Evolutionary conservation across 805 yeast genomes (phyloP), one percentile per base, ranked within the genome.

Genomic region (Cyberlindnera xishuangbannaensis): DNA sequence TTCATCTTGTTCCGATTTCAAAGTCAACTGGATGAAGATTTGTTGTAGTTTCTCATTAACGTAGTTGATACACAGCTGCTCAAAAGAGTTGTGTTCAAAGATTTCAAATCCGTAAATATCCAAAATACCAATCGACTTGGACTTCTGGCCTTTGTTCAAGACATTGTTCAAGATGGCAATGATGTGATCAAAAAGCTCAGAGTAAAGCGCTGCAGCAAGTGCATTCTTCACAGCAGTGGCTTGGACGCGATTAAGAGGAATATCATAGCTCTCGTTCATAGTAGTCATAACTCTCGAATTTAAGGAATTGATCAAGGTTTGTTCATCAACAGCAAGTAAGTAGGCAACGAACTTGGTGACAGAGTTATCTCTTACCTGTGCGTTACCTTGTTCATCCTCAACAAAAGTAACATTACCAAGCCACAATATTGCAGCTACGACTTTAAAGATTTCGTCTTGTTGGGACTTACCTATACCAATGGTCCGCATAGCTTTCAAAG

Each of bases 91-190:
- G 49, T 84, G 90, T 37, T 88, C 95, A 55, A 88, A 88, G 53
- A 90, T 90, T 60, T 88, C 97, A 63, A 88, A 88, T 8, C 97
- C 97, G 55, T 88, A 88, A 46, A 90, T 88, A 74, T 88, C 97
- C 53, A 88, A 68, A 48, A 88, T 88, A 44, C 97, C 97, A 50
- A 92, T 80, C 18, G 95, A 82, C 52, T 80, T 83, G 20, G 67
- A 58, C 33, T 36, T 42, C 27, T 36, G 7, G 64, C 67, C 37
- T 71, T 69, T 21, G 35, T 40, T 67, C 62, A 92, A 69, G 0
- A 97, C 83, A 28, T 66, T 61, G 57, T 92, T 92, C 27, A 92
- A 95, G 53, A 97, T 76, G 34, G 69, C 83, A 13, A 92, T 97
- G 51, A 92, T 87, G 97, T 97, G 88, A 41, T 92, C 97, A 52